phyloP scores from a whole-genome alignment of 805 yeast species.

The Ogataea henricii region DNA sequence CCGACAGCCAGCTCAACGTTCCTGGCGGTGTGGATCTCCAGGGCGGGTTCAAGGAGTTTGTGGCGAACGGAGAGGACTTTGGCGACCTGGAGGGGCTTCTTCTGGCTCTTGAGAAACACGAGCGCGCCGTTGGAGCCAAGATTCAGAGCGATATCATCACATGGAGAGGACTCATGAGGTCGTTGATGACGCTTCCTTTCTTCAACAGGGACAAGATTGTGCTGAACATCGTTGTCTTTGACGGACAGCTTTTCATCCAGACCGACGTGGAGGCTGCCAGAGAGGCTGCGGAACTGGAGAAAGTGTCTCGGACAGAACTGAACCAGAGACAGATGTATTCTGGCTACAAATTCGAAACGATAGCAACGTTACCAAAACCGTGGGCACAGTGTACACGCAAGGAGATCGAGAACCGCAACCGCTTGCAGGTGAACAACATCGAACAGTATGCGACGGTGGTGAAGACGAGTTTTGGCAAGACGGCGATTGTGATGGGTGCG shows the following conservation, averaged over 20 bases:
- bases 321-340: conserved; percentile 49
- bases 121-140: conserved; percentile 47
- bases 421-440: conserved; percentile 61
- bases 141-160: conserved; percentile 69
- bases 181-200: conserved; percentile 68
- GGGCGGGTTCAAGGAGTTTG: conserved; percentile 63
- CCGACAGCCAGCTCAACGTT: conserved; percentile 63
- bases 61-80: conserved; percentile 52
- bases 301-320: conserved; percentile 36
- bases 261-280: conserved; percentile 37
- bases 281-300: conserved; percentile 33
- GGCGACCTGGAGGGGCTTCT: conserved; percentile 61
- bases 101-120: conserved; percentile 55
- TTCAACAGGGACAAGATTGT: conserved; percentile 56
- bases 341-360: conserved; percentile 84
- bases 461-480: conserved; percentile 77
- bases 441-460: conserved; percentile 84
- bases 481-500: conserved; percentile 72
- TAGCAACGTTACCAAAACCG: conserved; percentile 75
- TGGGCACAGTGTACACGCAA: conserved; percentile 69
- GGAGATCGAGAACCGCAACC: conserved; percentile 65
- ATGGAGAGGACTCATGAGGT: conserved; percentile 83
- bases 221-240: conserved; percentile 66
- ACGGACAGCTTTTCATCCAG: conserved; percentile 71
- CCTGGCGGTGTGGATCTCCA: conserved; percentile 59